phyloP scores from a whole-genome alignment of 441 rosid species.

The Adansonia madagascariensis region DNA sequence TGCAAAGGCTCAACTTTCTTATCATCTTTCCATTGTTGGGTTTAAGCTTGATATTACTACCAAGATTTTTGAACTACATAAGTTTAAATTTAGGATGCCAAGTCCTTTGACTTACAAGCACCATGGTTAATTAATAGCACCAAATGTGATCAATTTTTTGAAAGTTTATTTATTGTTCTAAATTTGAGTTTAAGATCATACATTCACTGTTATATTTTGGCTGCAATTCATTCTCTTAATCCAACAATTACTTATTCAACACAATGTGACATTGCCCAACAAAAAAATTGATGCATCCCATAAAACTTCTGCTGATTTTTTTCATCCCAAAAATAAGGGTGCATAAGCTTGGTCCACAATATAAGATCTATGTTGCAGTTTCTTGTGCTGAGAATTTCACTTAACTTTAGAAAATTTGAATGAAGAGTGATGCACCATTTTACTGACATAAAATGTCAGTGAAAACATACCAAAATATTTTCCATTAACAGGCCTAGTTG shows the following conservation, averaged over 20 bases:
- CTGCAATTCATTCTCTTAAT: background rate
- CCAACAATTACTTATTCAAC: background rate
- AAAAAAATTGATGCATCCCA: background rate
- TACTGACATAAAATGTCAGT: background rate
- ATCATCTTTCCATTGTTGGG: background rate
- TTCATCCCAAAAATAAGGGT: background rate
- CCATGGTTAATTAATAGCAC: background rate
- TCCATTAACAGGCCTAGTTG: background rate
- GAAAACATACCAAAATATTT: background rate
- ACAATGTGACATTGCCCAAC: background rate
- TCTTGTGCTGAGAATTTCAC: background rate
- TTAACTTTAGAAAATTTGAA: background rate
- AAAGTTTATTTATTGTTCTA: background rate
- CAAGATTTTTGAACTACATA: background rate
- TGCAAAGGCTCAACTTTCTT: background rate
- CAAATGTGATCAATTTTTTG: background rate
- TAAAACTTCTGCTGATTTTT: background rate
- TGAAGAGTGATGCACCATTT: background rate
- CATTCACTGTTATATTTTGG: background rate
- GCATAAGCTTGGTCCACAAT: background rate
- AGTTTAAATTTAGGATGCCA: background rate
- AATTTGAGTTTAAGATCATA: background rate
- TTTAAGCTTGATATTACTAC: slow-evolving; percentile 2
- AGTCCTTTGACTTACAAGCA: slow-evolving; percentile 5
- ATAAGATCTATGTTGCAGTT: background rate